Conservation (phyloP, 23 red algal genomes). For the Gracilaria vermiculophylla region DNA sequence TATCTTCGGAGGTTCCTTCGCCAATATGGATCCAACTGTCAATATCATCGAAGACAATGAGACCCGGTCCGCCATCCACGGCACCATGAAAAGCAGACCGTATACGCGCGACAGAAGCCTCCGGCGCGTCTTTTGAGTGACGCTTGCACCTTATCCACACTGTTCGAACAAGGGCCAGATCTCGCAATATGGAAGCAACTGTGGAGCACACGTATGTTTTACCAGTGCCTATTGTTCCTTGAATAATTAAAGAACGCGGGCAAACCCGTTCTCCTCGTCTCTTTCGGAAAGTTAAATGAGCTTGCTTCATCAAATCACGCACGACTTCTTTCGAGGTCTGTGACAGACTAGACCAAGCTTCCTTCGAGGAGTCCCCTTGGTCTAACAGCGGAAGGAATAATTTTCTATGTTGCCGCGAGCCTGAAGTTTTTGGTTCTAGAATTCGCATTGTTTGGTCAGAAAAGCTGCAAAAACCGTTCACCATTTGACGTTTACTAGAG, state of each 20-base stretch:
- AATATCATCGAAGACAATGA: conserved; percentile 61
- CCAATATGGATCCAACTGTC: conserved; percentile 1
- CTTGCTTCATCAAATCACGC: conserved; percentile 5
- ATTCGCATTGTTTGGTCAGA: not conserved
- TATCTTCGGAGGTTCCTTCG: not conserved
- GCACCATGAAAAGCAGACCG: conserved; percentile 29
- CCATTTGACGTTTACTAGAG: not conserved
- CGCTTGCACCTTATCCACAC: conserved; percentile 47
- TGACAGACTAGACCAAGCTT: not conserved
- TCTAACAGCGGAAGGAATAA: not conserved
- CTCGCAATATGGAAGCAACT: conserved; percentile 27
- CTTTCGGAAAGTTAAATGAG: not conserved
- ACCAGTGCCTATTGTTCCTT: conserved; percentile 36
- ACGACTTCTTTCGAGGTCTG: not conserved
- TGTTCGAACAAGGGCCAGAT: conserved; percentile 42
- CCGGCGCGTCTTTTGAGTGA: not conserved
- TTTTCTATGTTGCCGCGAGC: not conserved
- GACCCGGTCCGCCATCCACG: conserved; percentile 36
- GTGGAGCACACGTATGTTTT: conserved; percentile 35
- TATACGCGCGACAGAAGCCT: not conserved
- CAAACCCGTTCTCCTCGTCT: no score
- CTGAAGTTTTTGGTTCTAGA: not conserved
- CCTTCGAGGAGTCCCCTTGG: not conserved
- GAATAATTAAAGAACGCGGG: not conserved
- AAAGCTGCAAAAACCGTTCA: conserved; percentile 10